A percentile compares a stretch with the other conserved stretches of the same genome.
These are phyloP conservation scores for Hamigera avellanea DNA, from an alignment of 495 filamentous ascomycete genomes.

Conservation along the genomic window DNA sequence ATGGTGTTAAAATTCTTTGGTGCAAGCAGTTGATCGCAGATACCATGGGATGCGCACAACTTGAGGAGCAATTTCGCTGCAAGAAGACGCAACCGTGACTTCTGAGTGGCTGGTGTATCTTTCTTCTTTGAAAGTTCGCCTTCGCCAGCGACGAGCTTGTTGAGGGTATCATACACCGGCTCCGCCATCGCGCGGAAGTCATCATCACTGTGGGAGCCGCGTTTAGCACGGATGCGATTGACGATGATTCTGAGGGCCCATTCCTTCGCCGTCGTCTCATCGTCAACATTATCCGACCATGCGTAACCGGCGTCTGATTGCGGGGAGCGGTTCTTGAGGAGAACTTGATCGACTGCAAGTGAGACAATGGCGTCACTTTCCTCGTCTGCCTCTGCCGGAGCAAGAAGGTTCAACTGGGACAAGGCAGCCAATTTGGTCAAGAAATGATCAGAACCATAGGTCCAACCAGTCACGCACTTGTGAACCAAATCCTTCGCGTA, in stretches of 20 bases:
- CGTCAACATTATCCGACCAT: slow-evolving; percentile 68
- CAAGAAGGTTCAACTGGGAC: slow-evolving; percentile 72
- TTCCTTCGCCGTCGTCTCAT: slow-evolving; percentile 72
- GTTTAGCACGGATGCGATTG: slow-evolving; percentile 66
- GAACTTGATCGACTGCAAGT: slow-evolving; percentile 62
- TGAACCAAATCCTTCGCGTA: slow-evolving; percentile 73
- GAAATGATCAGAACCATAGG: slow-evolving; percentile 63
- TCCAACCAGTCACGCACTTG: slow-evolving; percentile 63
- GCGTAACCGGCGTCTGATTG: slow-evolving; percentile 31
- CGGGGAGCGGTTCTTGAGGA: slow-evolving; percentile 54
- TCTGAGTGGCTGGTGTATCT: slow-evolving; percentile 63
- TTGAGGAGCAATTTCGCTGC: slow-evolving; percentile 79
- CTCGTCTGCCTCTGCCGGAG: slow-evolving; percentile 59
- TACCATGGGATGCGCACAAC: slow-evolving; percentile 53
- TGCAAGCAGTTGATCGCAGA: slow-evolving; percentile 66
- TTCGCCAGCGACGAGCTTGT: slow-evolving; percentile 55
- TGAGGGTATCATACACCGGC: slow-evolving; percentile 67
- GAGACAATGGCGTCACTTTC: slow-evolving; percentile 65
- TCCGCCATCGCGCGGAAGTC: slow-evolving; percentile 51
- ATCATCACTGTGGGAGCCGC: slow-evolving; percentile 36
- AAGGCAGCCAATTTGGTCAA: slow-evolving; percentile 76
- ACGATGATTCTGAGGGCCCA: slow-evolving; percentile 85
- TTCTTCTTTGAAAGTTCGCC: slow-evolving; percentile 70
- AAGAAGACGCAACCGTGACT: slow-evolving; percentile 62
- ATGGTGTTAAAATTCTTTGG: slow-evolving; percentile 68